Percentiles rank a stretch among this genome's conserved stretches.
Evolutionary conservation across 352 stramenopile genomes (phyloP).

Genomic region (Globisporangium recalcitrans): DNA sequence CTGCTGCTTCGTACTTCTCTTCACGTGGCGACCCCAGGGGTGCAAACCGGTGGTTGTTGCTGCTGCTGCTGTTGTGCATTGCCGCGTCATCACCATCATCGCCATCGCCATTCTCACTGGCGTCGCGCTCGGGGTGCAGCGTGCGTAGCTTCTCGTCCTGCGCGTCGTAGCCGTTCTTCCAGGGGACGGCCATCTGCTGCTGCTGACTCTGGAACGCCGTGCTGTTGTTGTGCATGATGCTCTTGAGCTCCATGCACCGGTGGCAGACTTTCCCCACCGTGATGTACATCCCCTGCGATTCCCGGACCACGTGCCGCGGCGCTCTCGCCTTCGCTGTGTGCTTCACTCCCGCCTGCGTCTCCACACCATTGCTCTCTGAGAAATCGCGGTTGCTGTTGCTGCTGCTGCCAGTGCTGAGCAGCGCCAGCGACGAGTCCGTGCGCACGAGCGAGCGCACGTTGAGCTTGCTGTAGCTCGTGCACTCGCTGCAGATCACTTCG

Average conservation of each 20-base stretch:
- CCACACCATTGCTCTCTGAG: not conserved
- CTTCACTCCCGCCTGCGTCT: not conserved
- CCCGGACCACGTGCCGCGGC: not conserved
- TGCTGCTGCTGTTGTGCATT: not conserved
- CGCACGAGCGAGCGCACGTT: slow-evolving; percentile 25
- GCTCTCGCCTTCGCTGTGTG: not conserved
- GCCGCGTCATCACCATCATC: not conserved
- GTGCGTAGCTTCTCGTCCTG: slow-evolving; percentile 4
- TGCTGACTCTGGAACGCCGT: slow-evolving; percentile 19
- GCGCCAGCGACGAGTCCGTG: slow-evolving; percentile 1
- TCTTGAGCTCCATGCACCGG: slow-evolving; percentile 47
- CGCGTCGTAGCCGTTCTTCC: not conserved
- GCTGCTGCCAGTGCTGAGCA: not conserved
- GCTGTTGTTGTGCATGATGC: slow-evolving; percentile 31
- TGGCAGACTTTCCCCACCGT: slow-evolving; percentile 60
- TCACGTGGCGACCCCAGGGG: not conserved
- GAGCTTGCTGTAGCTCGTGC: slow-evolving; percentile 39
- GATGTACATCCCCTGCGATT: slow-evolving; percentile 21
- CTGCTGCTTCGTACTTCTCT: not conserved
- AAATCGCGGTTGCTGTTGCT: not conserved
- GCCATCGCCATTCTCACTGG: not conserved
- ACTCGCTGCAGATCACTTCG: slow-evolving; percentile 56
- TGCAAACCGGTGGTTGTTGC: not conserved
- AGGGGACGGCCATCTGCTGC: not conserved
- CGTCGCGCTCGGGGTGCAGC: not conserved